phyloP scores from a whole-genome alignment of 73 alveolate species.

The Paramecium primaurelia region DNA sequence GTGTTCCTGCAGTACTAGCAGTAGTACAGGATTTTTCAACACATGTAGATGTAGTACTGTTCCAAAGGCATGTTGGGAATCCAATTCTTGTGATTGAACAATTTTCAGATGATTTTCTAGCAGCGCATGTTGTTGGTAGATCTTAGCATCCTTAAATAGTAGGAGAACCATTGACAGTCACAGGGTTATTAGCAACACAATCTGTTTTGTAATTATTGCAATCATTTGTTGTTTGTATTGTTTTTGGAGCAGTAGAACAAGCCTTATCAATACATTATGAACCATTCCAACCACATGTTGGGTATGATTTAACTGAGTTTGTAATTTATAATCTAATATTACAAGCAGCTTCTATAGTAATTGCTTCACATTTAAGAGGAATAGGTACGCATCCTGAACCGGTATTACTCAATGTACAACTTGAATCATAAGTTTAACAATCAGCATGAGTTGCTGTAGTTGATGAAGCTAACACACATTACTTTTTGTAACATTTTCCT shows the following conservation, averaged over 20 bases:
- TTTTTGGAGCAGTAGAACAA: not conserved
- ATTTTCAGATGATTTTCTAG: not conserved
- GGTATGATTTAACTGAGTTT: too few relatives aligned
- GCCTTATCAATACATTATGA: not conserved
- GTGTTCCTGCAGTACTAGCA: not conserved
- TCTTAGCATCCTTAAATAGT: not conserved
- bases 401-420: not conserved
- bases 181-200: not conserved
- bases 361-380: not conserved
- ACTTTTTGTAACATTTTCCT: not conserved
- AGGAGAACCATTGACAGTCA: not conserved
- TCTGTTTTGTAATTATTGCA: not conserved
- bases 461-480: not conserved
- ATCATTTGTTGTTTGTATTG: not conserved
- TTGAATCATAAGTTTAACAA: not conserved
- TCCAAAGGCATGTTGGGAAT: not conserved
- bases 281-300: constrained; percentile 19
- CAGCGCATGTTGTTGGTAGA: not conserved
- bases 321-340: not conserved
- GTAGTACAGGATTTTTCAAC: not conserved
- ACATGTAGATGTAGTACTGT: not conserved
- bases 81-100: not conserved
- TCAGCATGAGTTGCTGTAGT: not conserved
- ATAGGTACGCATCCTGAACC: not conserved
- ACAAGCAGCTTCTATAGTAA: not conserved